Evolutionary conservation across 768 basidiomycete species (phyloP), one percentile per base, ranked within the genome.

Genomic region (Suillus hirtellus): DNA sequence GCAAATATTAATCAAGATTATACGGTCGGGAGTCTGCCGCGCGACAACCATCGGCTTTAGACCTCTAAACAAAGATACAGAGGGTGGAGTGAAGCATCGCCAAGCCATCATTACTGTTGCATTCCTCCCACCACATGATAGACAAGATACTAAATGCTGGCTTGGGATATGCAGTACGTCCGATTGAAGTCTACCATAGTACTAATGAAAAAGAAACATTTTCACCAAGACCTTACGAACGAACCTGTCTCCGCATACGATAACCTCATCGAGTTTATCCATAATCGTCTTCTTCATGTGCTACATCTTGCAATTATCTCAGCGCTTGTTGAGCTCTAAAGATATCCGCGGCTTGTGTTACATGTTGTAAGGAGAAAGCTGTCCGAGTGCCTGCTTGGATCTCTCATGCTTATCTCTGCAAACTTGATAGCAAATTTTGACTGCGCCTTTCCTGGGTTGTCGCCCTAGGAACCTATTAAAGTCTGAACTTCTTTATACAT

Each of bases 381-480:
- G 6, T 17, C 56, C 56, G 27, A 15, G 56, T 58, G 8, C 56
- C 50, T 52, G 31, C 21, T 55, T 49, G 38, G 46, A 59, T 52
- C 64, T 65, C 65, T 61, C 64, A 66, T 65, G 63, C 65, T 64
- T 66, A 64, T 66, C 63, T 65, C 6, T 50, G 21, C 14, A 24
- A 4, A 53, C 9, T 37, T 19, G 53, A 58, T 56, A 43, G 24
- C 38, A 61, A 52, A 34, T 58, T 40, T 19, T 31, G 38, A n/a
- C 54, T 15, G 54, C 35, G 21, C 14, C 15, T 38, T n/a, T 24
- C 24, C 7, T 17, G 12, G 35, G 35, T 8, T 24, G 27, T 21
- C 37, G 5, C 37, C 7, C 7, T 21, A 19, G 60, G 35, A 14
- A 53, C 35, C 24, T 43, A 52, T 37, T 62, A 60, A n/a, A 58